A percentile compares a stretch with the other conserved stretches of the same genome.
Evolutionary conservation across 257 asterid genomes (phyloP).

Genomic region (Capsicum pubescens): DNA sequence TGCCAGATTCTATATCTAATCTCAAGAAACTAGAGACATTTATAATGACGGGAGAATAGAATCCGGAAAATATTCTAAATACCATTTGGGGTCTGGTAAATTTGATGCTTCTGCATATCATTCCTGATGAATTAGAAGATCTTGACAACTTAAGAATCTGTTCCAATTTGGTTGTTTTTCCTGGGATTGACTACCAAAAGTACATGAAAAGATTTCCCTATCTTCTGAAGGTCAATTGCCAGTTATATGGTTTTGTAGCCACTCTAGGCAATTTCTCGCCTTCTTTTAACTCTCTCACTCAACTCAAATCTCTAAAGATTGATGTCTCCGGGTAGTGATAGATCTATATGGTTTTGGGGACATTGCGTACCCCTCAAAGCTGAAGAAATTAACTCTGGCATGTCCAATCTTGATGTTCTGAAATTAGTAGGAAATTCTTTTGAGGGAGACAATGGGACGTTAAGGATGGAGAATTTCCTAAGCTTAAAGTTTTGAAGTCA

Average conservation of each 20-base stretch:
- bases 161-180: background rate
- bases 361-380: background rate
- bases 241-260: background rate
- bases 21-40: too few relatives aligned
- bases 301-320: background rate
- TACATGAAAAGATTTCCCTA: background rate
- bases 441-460: background rate
- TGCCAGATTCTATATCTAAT: too few relatives aligned
- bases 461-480: background rate
- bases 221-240: background rate
- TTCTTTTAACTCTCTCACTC: background rate
- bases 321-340: background rate
- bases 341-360: background rate
- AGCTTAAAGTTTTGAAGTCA: background rate
- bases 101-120: too few relatives aligned
- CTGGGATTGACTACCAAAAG: background rate
- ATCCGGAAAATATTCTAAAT: too few relatives aligned
- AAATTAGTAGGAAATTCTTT: background rate
- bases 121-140: too few relatives aligned
- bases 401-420: background rate
- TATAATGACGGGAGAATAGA: too few relatives aligned
- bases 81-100: too few relatives aligned
- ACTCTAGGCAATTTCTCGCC: background rate
- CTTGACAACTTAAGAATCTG: background rate
- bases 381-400: background rate